Evolutionary conservation across 1,284 basidiomycete species (phyloP).

Genomic region (Boletus smithii): DNA sequence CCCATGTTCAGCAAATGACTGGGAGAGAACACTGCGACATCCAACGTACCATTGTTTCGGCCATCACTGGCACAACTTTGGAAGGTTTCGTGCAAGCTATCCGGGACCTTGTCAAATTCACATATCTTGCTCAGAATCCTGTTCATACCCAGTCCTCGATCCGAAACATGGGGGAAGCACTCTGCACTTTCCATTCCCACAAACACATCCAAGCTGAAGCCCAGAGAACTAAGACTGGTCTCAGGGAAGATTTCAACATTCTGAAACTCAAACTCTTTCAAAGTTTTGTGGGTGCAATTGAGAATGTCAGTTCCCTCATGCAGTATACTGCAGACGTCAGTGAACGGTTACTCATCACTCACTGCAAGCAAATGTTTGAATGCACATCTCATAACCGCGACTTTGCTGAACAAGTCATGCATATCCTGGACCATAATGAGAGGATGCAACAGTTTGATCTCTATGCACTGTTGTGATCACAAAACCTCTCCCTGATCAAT

Average conservation of each 20-base stretch:
- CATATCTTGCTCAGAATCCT: neutral
- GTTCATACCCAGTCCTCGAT: neutral
- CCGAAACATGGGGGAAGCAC: neutral
- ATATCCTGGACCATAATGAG: neutral
- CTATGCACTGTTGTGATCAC: neutral
- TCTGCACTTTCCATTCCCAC: neutral
- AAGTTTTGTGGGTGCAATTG: neutral
- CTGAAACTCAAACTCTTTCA: slow-evolving; percentile 6
- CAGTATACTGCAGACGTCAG: slow-evolving; percentile 8
- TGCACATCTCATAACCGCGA: neutral
- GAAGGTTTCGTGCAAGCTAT: neutral
- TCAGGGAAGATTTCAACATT: slow-evolving; percentile 4
- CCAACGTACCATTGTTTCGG: neutral
- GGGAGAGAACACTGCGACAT: slow-evolving; percentile 6
- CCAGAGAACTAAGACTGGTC: neutral
- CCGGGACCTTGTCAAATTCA: slow-evolving; percentile 3
- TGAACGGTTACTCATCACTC: neutral
- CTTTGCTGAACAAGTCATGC: neutral
- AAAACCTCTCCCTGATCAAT: neutral
- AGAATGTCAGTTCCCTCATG: neutral
- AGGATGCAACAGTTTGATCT: neutral
- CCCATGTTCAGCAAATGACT: slow-evolving; percentile 9
- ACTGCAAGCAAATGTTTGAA: neutral
- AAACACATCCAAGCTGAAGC: neutral
- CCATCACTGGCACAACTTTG: neutral